Conservation (phyloP, 257 asterid species). For the Lavandula angustifolia region DNA sequence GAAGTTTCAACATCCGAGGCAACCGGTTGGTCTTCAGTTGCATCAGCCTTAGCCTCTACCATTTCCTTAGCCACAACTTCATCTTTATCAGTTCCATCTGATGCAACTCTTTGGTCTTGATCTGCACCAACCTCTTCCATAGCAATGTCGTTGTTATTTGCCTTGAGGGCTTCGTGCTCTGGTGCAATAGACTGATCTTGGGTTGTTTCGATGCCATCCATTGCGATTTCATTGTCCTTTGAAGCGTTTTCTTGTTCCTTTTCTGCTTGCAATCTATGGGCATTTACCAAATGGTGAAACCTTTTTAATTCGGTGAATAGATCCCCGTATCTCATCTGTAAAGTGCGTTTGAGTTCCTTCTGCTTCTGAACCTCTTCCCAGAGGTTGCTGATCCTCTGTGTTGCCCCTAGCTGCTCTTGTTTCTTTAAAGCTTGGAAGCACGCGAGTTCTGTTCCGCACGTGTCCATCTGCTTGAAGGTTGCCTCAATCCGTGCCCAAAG, state of each 20-base stretch:
- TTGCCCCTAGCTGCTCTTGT: conserved; percentile 78
- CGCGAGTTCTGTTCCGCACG: conserved; percentile 83
- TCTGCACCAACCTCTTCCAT: conserved; percentile 17
- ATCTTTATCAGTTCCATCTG: conserved; percentile 22
- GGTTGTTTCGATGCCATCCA: conserved; percentile 36
- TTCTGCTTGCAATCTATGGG: conserved; percentile 51
- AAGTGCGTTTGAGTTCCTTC: conserved; percentile 74
- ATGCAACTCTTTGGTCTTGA: conserved; percentile 15
- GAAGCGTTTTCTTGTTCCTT: conserved; percentile 49
- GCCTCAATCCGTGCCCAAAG: conserved; percentile 78
- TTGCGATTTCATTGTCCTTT: conserved; percentile 33
- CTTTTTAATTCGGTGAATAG: conserved; percentile 57
- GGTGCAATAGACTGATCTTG: conserved; percentile 30
- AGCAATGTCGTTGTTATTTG: conserved; percentile 11
- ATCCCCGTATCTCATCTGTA: conserved; percentile 75
- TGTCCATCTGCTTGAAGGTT: conserved; percentile 80
- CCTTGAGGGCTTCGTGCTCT: conserved; percentile 26
- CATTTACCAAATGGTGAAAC: conserved; percentile 44
- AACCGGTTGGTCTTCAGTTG: too few species aligned
- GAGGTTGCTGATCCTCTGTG: conserved; percentile 70
- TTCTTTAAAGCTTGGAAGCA: conserved; percentile 81
- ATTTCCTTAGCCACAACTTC: conserved; percentile 23
- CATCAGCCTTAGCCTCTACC: neutral
- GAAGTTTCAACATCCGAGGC: too few species aligned
- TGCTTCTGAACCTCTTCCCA: conserved; percentile 99